Percentiles rank a stretch among this genome's conserved stretches.
Conservation (phyloP, 495 filamentous ascomycete species). For the Evernia prunastri region DNA sequence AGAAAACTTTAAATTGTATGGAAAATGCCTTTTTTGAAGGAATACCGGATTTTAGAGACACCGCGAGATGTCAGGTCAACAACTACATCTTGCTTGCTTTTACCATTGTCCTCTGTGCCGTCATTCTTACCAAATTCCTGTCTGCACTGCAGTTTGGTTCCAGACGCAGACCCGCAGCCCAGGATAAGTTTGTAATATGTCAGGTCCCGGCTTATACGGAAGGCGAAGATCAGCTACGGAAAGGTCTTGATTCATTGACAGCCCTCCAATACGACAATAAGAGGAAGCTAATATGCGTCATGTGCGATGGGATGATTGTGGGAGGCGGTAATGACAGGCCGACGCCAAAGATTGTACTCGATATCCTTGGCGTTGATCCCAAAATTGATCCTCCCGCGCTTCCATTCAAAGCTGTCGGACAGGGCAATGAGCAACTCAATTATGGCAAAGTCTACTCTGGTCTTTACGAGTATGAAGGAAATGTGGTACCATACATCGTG, state of each 20-base stretch:
- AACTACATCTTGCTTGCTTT: slow-evolving; percentile 88
- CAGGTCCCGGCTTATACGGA: slow-evolving; percentile 97
- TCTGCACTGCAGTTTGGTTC: slow-evolving; percentile 90
- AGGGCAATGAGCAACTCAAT: slow-evolving; percentile 88
- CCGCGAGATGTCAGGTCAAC: slow-evolving; percentile 74
- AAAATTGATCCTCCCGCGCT: slow-evolving; percentile 93
- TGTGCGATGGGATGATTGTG: slow-evolving; percentile 94
- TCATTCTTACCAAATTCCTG: slow-evolving; percentile 85
- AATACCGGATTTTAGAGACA: slow-evolving; percentile 74
- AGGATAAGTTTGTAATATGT: slow-evolving; percentile 99
- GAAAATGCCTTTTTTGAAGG: slow-evolving; percentile 79
- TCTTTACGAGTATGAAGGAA: slow-evolving; percentile 94
- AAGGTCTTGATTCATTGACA: slow-evolving; percentile 89
- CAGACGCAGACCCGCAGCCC: slow-evolving; percentile 79
- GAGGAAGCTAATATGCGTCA: slow-evolving; percentile 84
- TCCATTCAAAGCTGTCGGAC: slow-evolving; percentile 84
- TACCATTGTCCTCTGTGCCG: slow-evolving; percentile 68
- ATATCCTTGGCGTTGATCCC: slow-evolving; percentile 94
- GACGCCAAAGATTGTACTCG: slow-evolving; percentile 93
- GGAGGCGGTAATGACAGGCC: slow-evolving; percentile 94
- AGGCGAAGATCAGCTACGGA: slow-evolving; percentile 87
- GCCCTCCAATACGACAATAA: slow-evolving; percentile 97
- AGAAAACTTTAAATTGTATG: slow-evolving; percentile 66
- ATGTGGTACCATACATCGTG: slow-evolving; percentile 93
- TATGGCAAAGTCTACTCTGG: slow-evolving; percentile 98